phyloP scores from a whole-genome alignment of 371 early-diverging fungal species.

The Mortierella sp. region DNA sequence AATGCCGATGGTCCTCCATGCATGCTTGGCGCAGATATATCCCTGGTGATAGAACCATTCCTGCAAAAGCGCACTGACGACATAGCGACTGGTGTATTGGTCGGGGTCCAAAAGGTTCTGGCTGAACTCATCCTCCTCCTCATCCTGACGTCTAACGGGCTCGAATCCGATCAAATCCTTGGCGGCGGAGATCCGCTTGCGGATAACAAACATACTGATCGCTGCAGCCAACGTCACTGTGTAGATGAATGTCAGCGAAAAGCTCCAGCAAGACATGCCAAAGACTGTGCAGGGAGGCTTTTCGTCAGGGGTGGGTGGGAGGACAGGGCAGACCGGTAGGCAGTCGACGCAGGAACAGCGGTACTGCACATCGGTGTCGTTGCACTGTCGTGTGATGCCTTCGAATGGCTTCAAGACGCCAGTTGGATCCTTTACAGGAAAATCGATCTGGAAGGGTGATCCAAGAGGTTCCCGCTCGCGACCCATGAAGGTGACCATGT shows the following conservation, averaged over 20 bases:
- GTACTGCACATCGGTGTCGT: conserved; percentile 68
- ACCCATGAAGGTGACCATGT: conserved; percentile 78
- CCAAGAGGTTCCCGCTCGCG: conserved; percentile 68
- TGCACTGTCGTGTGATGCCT: conserved; percentile 66
- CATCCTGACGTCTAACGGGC: conserved; percentile 64
- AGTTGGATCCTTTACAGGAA: conserved; percentile 60
- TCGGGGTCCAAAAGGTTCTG: conserved; percentile 69
- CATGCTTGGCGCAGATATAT: conserved; percentile 71
- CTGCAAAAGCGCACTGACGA: conserved; percentile 71
- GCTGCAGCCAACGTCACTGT: conserved; percentile 58
- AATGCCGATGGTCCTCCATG: conserved; percentile 67
- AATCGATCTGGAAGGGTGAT: conserved; percentile 82
- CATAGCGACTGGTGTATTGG: conserved; percentile 69
- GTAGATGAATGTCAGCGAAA: conserved; percentile 70
- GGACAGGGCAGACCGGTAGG: conserved; percentile 68
- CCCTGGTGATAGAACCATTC: conserved; percentile 80
- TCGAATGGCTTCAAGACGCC: conserved; percentile 59
- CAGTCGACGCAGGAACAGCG: conserved; percentile 86
- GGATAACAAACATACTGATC: conserved; percentile 51
- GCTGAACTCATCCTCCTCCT: conserved; percentile 59
- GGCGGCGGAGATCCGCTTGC: conserved; percentile 32
- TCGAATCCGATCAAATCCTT: conserved; percentile 66
- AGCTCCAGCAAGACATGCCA: conserved; percentile 72
- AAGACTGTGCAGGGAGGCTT: conserved; percentile 66
- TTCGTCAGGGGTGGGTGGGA: conserved; percentile 67